phyloP scores from a whole-genome alignment of 2,329 filamentous ascomycete species.

The Cladosporium sp. region DNA sequence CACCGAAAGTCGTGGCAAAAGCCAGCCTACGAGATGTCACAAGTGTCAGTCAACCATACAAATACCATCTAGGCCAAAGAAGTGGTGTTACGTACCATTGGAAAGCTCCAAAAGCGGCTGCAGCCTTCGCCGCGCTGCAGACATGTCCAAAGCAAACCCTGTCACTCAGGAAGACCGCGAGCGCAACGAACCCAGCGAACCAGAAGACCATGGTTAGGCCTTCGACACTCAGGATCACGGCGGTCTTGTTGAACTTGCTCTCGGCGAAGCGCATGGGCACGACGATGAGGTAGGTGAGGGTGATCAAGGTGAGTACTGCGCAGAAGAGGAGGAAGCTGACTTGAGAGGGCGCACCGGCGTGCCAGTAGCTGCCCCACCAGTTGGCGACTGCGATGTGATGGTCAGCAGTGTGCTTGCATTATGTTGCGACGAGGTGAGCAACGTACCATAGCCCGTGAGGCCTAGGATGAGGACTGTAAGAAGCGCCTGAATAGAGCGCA shows the following conservation, averaged over 20 bases:
- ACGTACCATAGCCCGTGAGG: conserved; percentile 67
- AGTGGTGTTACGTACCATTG: conserved; percentile 45
- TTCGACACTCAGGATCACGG: conserved; percentile 64
- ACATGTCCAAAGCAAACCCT: conserved; percentile 51
- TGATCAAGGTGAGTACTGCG: conserved; percentile 69
- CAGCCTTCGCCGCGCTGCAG: conserved; percentile 61
- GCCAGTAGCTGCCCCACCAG: conserved; percentile 50
- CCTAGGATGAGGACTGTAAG: conserved; percentile 73
- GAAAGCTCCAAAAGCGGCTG: conserved; percentile 63
- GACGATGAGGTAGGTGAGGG: conserved; percentile 64
- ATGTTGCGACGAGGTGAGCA: neutral
- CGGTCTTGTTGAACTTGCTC: conserved; percentile 56
- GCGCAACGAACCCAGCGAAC: conserved; percentile 79
- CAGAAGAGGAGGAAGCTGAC: conserved; percentile 78
- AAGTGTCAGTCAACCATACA: neutral
- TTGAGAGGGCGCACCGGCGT: conserved; percentile 49
- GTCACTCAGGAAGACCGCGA: conserved; percentile 62
- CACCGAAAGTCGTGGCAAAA: conserved; percentile 48
- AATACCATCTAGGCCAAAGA: neutral
- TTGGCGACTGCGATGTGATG: conserved; percentile 51
- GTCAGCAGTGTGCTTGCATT: conserved; percentile 1
- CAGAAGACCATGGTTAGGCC: conserved; percentile 77
- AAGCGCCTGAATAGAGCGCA: conserved; percentile 63
- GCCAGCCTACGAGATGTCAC: conserved; percentile 39
- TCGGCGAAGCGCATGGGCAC: conserved; percentile 46